phyloP scores from a whole-genome alignment of 768 basidiomycete genomes.

The Daedaleopsis nitida region DNA sequence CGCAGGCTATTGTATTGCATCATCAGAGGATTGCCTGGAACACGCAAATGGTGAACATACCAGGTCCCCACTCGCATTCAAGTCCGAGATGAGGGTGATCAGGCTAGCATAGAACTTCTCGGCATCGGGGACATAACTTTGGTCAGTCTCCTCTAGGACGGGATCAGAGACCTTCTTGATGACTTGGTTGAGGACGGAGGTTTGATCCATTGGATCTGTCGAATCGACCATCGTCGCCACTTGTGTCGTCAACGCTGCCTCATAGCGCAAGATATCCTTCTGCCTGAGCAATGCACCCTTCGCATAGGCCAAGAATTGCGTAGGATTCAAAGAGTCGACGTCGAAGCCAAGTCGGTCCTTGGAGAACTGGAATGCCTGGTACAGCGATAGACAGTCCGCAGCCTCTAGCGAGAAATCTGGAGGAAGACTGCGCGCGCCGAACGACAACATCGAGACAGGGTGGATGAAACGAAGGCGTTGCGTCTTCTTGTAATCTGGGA shows the following conservation, averaged over 20 bases:
- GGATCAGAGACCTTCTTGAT: slow-evolving; percentile 44
- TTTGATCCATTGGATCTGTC: slow-evolving; percentile 37
- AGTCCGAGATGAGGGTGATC: slow-evolving; percentile 55
- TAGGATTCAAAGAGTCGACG: slow-evolving; percentile 42
- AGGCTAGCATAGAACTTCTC: slow-evolving; percentile 44
- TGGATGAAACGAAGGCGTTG: slow-evolving; percentile 57
- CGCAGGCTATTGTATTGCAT: slow-evolving; percentile 48
- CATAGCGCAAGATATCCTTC: slow-evolving; percentile 62
- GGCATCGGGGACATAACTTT: slow-evolving; percentile 37
- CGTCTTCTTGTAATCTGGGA: slow-evolving; percentile 40
- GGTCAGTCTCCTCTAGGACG: slow-evolving; percentile 25
- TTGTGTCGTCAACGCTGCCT: slow-evolving; percentile 49
- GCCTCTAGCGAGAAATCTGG: slow-evolving; percentile 67
- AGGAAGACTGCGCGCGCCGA: slow-evolving; percentile 53
- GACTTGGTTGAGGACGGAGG: slow-evolving; percentile 40
- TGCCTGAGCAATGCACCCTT: slow-evolving; percentile 48
- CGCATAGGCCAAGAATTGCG: slow-evolving; percentile 42
- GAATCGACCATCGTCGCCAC: slow-evolving; percentile 40
- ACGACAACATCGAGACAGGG: slow-evolving; percentile 60
- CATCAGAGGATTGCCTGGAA: too few relatives aligned
- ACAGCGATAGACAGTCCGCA: slow-evolving; percentile 55
- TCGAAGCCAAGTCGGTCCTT: slow-evolving; percentile 22
- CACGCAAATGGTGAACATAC: slow-evolving; percentile 40
- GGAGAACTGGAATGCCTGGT: slow-evolving; percentile 40
- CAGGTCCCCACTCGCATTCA: slow-evolving; percentile 54